Evolutionary conservation across 257 asterid species (phyloP).

Genomic region (Solanum neorickii): DNA sequence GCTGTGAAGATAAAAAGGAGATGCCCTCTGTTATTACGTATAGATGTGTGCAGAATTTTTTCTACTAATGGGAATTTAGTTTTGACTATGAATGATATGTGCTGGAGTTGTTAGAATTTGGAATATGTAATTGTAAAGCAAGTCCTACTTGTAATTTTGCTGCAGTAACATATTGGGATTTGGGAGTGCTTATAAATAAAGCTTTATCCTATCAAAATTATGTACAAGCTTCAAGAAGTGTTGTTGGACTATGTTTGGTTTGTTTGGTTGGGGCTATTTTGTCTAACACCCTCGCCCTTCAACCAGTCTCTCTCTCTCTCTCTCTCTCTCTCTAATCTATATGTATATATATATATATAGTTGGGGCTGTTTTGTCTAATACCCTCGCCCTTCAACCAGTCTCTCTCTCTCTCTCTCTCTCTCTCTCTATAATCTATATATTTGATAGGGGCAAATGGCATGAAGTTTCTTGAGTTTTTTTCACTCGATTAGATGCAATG

Average conservation of each 20-base stretch:
- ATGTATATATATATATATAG: no score
- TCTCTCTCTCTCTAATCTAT: no score
- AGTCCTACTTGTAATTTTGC: neutral
- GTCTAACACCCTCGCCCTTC: neutral
- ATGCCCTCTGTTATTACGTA: neutral
- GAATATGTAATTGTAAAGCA: neutral
- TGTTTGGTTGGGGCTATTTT: neutral
- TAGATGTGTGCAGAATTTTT: neutral
- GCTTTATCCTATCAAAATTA: neutral
- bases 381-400: neutral
- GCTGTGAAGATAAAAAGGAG: neutral
- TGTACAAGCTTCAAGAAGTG: neutral
- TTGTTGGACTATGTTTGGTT: neutral
- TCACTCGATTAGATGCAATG: neutral
- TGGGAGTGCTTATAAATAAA: neutral
- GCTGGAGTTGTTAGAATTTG: neutral
- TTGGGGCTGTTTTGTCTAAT: neutral
- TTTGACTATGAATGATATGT: neutral
- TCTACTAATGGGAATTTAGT: neutral
- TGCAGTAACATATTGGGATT: neutral
- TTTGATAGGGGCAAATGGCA: neutral
- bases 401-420: no score
- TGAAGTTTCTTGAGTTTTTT: neutral
- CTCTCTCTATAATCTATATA: no score
- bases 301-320: neutral